These are phyloP conservation scores for Thelephora aurantiotincta DNA, from an alignment of 768 basidiomycete species.

Conservation along the genomic window DNA sequence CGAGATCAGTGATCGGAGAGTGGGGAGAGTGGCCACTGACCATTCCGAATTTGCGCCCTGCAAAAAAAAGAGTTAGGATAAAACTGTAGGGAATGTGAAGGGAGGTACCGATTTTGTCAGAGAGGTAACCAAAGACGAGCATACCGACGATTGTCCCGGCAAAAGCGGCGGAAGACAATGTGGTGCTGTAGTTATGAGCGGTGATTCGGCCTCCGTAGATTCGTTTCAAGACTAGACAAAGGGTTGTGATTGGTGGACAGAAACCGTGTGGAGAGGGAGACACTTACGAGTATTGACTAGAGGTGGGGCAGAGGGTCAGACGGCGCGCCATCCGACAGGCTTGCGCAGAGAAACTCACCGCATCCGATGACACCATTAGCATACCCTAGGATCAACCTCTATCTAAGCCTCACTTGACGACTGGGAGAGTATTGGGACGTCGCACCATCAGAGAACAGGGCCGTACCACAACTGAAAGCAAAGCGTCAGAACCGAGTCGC, in stretches of 20 bases:
- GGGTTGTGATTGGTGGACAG: constrained; percentile 1
- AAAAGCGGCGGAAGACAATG: constrained; percentile 59
- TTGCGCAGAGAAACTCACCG: constrained; percentile 33
- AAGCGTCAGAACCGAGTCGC: not conserved
- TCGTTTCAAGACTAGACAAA: constrained; percentile 43
- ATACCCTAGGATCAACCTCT: constrained; percentile 37
- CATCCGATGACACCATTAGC: constrained; percentile 68
- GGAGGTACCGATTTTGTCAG: constrained; percentile 63
- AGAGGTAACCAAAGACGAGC: constrained; percentile 69
- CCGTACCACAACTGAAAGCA: constrained; percentile 59
- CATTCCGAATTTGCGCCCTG: constrained; percentile 70
- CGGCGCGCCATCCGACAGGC: not conserved
- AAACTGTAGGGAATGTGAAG: constrained; percentile 7
- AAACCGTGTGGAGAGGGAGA: not conserved
- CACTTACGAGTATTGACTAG: constrained; percentile 55
- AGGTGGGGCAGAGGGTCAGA: not conserved
- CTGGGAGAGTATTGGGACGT: not conserved
- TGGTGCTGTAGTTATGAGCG: constrained; percentile 43
- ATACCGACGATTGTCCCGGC: constrained; percentile 83
- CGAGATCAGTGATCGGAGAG: not conserved
- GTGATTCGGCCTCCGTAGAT: constrained; percentile 51
- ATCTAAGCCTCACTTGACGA: not conserved
- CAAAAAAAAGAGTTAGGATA: not conserved
- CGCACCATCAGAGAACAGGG: constrained; percentile 75
- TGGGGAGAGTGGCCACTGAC: constrained; percentile 20